Evolutionary conservation across 805 yeast genomes (phyloP), one percentile per base, ranked within the genome.

Genomic region (Ogataea parapolymorpha): DNA sequence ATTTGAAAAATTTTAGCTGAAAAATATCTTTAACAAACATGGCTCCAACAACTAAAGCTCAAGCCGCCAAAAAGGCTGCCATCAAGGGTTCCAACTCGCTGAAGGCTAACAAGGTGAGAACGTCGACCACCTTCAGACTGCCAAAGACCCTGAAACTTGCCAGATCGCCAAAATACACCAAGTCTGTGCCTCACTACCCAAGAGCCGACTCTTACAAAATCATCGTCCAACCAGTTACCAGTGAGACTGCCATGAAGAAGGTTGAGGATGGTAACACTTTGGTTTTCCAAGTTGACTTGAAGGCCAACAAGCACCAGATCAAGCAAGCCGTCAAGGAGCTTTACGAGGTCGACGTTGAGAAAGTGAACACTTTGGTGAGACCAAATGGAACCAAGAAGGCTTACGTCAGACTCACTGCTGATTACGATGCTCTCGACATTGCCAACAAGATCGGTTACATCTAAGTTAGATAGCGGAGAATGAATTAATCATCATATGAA

Each of bases 351-450:
- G 98, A 93, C 59, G 93, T 85, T 61, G 77, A 74, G 66, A 79
- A 86, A 75, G 89, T 93, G 69, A 90, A 93, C 91, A 93, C 99
- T 62, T 80, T 93, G 72, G 77, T 93, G 68, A 88, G 95, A 79
- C 97, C 99, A 72, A 90, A 93, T 75, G 99, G 99, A 75, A 85
- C 97, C 79, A 93, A 93, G 88, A 93, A 93, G 84, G 99, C 99
- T 70, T 93, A 85, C 82, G 91, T 93, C 71, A 88, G 95, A 80
- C 85, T 93, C 72, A 88, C 98, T 68, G 91, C 96, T 71, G 99
- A 93, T 76, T 85, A 82, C 81, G 99, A 93, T 78, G 98, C 98
- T 74, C 85, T 93, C 71, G 99, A 93, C 74, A 89, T 93, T 74
- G 99, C 99, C 72, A 90, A 90, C 95, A 88, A 93, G 79, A 93